These are phyloP conservation scores for Bipolaris sorokiniana DNA, from an alignment of 2,329 filamentous ascomycete species.

Conservation along the genomic window DNA sequence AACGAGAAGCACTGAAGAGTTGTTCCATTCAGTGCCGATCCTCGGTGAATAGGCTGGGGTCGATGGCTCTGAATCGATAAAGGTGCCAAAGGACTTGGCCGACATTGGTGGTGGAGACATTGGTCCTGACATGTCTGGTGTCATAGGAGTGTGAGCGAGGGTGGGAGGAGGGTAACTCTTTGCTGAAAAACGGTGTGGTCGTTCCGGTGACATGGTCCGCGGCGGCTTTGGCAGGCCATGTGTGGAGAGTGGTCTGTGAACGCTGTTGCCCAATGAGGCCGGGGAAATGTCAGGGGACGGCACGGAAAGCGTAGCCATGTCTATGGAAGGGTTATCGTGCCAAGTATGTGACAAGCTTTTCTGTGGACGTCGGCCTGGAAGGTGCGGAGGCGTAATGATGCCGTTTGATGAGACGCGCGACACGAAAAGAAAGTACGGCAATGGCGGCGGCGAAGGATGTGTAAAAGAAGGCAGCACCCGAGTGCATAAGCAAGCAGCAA, in stretches of 20 bases:
- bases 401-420: constrained; percentile 10
- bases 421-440: constrained; percentile 15
- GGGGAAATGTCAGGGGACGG: constrained; percentile 32
- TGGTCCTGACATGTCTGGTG: constrained; percentile 32
- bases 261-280: constrained; percentile 27
- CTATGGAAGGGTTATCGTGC: constrained; percentile 6
- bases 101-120: constrained; percentile 45
- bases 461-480: constrained; percentile 19
- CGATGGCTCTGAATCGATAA: constrained; percentile 48
- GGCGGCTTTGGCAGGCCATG: constrained; percentile 45
- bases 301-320: constrained; percentile 33
- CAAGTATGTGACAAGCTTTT: constrained; percentile 15
- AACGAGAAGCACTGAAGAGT: constrained; percentile 37
- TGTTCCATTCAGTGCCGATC: constrained; percentile 34
- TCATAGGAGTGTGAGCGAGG: constrained; percentile 23
- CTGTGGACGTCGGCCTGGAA: constrained; percentile 1
- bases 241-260: constrained; percentile 38
- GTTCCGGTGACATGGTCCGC: constrained; percentile 34
- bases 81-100: constrained; percentile 44
- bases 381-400: constrained; percentile 6
- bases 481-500: constrained; percentile 10
- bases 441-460: constrained; percentile 17
- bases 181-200: constrained; percentile 39
- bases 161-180: constrained; percentile 25
- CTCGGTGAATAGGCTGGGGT: constrained; percentile 47